Evolutionary conservation across 768 basidiomycete species (phyloP).

Genomic region (Tricholoma hemisulphureum): DNA sequence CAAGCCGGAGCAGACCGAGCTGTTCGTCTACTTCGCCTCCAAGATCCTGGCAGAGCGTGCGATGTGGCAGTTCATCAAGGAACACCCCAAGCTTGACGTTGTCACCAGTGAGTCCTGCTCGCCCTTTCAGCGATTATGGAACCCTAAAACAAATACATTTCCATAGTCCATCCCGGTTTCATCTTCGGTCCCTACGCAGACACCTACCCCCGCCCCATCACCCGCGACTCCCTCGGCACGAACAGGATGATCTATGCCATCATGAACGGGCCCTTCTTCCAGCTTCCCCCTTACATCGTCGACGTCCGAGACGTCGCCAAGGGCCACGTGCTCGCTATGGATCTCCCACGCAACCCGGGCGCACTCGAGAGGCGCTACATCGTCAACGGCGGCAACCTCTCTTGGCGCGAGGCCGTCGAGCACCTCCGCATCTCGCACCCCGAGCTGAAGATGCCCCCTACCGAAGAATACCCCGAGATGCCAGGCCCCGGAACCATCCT

Average conservation of each 20-base stretch:
- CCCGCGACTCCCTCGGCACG: constrained; percentile 24
- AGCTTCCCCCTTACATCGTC: constrained; percentile 26
- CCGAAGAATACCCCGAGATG: constrained; percentile 12
- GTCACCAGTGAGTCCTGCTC: constrained; percentile 33
- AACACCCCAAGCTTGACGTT: constrained; percentile 37
- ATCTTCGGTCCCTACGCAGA: constrained; percentile 37
- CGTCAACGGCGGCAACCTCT: constrained; percentile 25
- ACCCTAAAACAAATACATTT: no score
- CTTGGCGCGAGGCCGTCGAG: constrained; percentile 28
- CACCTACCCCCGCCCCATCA: constrained; percentile 27
- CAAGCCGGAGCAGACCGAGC: constrained; percentile 22
- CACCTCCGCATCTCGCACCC: background rate
- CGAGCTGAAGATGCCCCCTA: background rate
- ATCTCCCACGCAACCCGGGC: constrained; percentile 20
- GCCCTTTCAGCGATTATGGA: background rate
- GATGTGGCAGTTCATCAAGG: constrained; percentile 43
- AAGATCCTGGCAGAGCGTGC: constrained; percentile 43
- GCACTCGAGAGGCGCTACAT: constrained; percentile 29
- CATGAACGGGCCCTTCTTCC: constrained; percentile 23
- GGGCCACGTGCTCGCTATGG: constrained; percentile 32
- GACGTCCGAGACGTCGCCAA: constrained; percentile 39
- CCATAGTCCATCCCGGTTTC: constrained; percentile 35
- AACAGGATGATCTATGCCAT: constrained; percentile 29
- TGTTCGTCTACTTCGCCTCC: constrained; percentile 39
- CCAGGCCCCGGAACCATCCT: constrained; percentile 26